Evolutionary conservation across 345 rosid genomes (phyloP).

Genomic region (Salix suchowensis): DNA sequence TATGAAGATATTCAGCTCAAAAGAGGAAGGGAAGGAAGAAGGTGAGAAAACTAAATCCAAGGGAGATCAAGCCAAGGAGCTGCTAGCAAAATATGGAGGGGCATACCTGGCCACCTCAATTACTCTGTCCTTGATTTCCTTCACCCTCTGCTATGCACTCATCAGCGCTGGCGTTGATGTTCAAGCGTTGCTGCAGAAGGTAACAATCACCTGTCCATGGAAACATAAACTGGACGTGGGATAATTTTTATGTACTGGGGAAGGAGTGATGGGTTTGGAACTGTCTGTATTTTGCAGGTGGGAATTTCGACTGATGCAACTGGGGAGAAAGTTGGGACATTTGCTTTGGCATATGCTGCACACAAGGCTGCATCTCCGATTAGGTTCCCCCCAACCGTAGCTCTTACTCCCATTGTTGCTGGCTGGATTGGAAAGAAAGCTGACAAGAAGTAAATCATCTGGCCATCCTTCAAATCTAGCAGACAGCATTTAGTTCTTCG

Average conservation of each 20-base stretch:
- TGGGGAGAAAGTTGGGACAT: conserved; percentile 79
- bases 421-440: conserved; percentile 86
- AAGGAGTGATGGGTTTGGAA: background rate
- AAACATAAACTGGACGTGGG: background rate
- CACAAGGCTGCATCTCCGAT: conserved; percentile 97
- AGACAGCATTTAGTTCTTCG: background rate
- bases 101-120: conserved; percentile 92
- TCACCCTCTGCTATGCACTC: conserved; percentile 65
- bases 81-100: conserved; percentile 75
- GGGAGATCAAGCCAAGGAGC: conserved; percentile 76
- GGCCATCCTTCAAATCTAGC: too few relatives aligned
- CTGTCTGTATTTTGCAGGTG: conserved; percentile 38
- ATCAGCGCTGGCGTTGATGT: conserved; percentile 71
- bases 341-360: conserved; percentile 86
- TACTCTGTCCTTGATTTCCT: conserved; percentile 79
- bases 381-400: conserved; percentile 86
- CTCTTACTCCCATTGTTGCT: conserved; percentile 85
- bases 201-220: background rate
- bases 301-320: conserved; percentile 66
- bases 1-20: conserved; percentile 67
- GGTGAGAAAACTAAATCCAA: conserved; percentile 51
- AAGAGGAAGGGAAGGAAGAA: conserved; percentile 44
- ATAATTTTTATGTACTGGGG: background rate
- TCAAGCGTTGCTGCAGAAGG: conserved; percentile 69
- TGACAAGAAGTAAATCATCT: conserved; percentile 31